phyloP scores from a whole-genome alignment of 176 grass and related monocot genomes.

The Carex parvula region DNA sequence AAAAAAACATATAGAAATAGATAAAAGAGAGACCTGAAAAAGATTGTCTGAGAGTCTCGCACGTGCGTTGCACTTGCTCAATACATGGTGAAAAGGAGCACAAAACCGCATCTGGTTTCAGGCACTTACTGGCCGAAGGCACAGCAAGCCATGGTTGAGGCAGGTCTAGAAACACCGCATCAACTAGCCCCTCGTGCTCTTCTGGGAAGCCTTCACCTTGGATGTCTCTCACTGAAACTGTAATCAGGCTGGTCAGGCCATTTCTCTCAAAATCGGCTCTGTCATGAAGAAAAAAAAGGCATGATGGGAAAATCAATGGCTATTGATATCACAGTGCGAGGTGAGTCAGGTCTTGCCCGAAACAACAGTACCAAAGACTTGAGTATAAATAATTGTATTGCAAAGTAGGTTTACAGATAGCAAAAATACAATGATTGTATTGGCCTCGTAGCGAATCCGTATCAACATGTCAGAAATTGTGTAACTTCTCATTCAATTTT shows the following conservation, averaged over 20 bases:
- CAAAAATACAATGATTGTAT: neutral
- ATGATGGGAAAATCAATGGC: neutral
- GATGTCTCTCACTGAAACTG: constrained; percentile 66
- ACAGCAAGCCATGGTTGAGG: constrained; percentile 87
- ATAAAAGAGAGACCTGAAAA: constrained; percentile 62
- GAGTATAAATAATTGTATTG: neutral
- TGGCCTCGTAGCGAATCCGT: neutral
- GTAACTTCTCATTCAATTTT: too few species aligned
- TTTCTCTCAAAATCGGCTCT: constrained; percentile 86
- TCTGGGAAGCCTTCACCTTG: constrained; percentile 83
- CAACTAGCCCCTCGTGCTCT: constrained; percentile 43
- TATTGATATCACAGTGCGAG: too few species aligned
- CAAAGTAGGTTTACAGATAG: neutral
- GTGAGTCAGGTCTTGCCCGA: too few species aligned
- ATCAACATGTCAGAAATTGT: neutral
- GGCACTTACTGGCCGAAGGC: constrained; percentile 49
- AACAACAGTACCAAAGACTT: too few species aligned
- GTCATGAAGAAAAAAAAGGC: constrained; percentile 7
- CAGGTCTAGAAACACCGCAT: constrained; percentile 83
- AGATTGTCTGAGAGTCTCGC: constrained; percentile 44
- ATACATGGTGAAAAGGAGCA: constrained; percentile 99
- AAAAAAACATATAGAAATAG: neutral
- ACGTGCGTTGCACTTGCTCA: constrained; percentile 84
- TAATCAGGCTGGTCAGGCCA: constrained; percentile 64
- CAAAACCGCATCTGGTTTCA: constrained; percentile 67